Evolutionary conservation across 2,329 filamentous ascomycete species (phyloP).

Genomic region (Coniochaeta pulveracea): DNA sequence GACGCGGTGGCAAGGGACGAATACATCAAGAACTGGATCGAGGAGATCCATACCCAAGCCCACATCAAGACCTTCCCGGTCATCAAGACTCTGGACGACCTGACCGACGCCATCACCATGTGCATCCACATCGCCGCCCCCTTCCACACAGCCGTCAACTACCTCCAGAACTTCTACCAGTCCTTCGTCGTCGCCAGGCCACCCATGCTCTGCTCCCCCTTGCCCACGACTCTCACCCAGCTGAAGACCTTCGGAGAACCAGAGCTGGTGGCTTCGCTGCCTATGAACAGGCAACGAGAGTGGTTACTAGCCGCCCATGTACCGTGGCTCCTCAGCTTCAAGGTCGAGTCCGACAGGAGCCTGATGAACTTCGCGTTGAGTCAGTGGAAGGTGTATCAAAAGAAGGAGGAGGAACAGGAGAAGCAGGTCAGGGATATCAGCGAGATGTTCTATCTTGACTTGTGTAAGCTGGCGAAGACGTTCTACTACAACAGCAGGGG

Average conservation of each 20-base stretch:
- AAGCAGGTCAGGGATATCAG: conserved; percentile 14
- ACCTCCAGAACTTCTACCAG: conserved; percentile 38
- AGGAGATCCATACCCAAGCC: conserved; percentile 26
- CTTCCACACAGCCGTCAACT: conserved; percentile 38
- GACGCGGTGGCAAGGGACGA: conserved; percentile 18
- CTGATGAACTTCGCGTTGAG: conserved; percentile 28
- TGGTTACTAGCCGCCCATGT: conserved; percentile 34
- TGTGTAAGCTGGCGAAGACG: conserved; percentile 16
- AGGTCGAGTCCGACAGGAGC: conserved; percentile 26
- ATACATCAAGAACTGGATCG: conserved; percentile 25
- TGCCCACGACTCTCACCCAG: conserved; percentile 18
- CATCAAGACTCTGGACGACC: conserved; percentile 26
- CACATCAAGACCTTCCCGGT: conserved; percentile 29
- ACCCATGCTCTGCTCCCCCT: conserved; percentile 21
- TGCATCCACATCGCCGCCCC: conserved; percentile 39
- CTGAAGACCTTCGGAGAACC: conserved; percentile 19
- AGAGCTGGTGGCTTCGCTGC: conserved; percentile 26
- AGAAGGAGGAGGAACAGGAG: conserved; percentile 12
- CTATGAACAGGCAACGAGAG: conserved; percentile 26
- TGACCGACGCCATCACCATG: conserved; percentile 36
- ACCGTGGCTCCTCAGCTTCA: conserved; percentile 32
- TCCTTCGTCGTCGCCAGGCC: conserved; percentile 34
- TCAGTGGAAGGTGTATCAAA: conserved; percentile 18
- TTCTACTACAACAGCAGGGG: conserved; percentile 19
- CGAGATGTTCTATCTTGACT: conserved; percentile 15